Evolutionary conservation across 2,329 filamentous ascomycete species (phyloP), one percentile per base, ranked within the genome.

Genomic region (Curvularia spicifera): DNA sequence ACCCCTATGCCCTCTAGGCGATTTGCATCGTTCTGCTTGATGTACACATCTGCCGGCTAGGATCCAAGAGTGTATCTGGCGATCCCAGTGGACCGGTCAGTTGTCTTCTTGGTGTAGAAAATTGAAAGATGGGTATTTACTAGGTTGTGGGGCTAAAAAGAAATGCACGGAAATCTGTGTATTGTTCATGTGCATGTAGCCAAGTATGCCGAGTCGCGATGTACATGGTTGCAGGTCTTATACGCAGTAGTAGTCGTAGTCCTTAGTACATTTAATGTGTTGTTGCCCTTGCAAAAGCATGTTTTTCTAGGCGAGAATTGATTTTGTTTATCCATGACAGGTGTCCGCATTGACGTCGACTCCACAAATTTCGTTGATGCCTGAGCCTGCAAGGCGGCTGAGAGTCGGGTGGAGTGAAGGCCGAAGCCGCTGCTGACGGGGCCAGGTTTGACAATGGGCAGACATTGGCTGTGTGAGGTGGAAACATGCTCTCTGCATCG

Each of bases 1-100:
- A 93, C 82, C 90, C 90, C 15, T 93, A 89, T 75, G 90, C 90
- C 62, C 73, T 83, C 55, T 83, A 73, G 76, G 37, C 22, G 47
- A 42, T 39, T 64, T 51, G 56, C 35, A 35, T 31, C 42, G 13
- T 37, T 48, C 33, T 10, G 18, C 39, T 44, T 39, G 29, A 54
- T 35, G 15, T 44, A 46, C 10, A n/a, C 33, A 37, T 24, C 7
- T 37, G 46, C 33, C n/a, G 43, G 53, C 47, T 18, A 53, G 47
- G 33, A 57, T 53, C 20, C 18, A 20, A 26, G 18, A 33, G 39
- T 22, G 29, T 51, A n/a, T 33, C 35, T 40, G 39, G 44, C 26
- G 20, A 28, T 29, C 26, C 46, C 37, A 29, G 31, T 39, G 22
- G 49, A 60, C 60, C n/a, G 18, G 44, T 31, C 26, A 31, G 62